Percentiles rank a stretch among this genome's conserved stretches.
Conservation (phyloP, 2,329 filamentous ascomycete genomes). For the Neocatenulostroma microsporum region DNA sequence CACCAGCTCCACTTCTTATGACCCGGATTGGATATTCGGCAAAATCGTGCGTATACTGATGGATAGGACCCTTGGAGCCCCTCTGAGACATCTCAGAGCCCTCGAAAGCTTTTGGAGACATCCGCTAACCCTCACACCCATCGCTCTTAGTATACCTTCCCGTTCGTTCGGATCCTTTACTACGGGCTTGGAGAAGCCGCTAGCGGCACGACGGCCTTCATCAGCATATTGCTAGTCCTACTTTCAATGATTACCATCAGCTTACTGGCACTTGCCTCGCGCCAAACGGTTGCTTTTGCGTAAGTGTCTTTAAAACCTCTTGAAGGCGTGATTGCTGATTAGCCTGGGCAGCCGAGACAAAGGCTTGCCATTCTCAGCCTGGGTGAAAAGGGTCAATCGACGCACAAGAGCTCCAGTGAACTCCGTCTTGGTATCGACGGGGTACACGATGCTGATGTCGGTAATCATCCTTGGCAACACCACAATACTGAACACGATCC, state of each 20-base stretch:
- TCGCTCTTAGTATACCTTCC: conserved; percentile 26
- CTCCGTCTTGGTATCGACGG: conserved; percentile 23
- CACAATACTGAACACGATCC: conserved; percentile 36
- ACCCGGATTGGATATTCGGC: too few relatives aligned
- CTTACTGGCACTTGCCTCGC: conserved; percentile 33
- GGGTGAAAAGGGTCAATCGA: conserved; percentile 26
- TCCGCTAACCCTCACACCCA: too few relatives aligned
- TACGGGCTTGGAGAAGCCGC: conserved; percentile 23
- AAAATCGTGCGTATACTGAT: too few relatives aligned
- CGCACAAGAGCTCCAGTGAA: conserved; percentile 21
- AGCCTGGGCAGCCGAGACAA: conserved; percentile 27
- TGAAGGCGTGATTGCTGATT: conserved; percentile 20
- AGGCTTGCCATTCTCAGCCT: conserved; percentile 32
- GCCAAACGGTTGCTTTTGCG: conserved; percentile 34
- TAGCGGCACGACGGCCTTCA: conserved; percentile 24
- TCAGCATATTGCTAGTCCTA: conserved; percentile 25
- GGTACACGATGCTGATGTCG: conserved; percentile 21
- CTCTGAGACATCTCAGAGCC: too few relatives aligned
- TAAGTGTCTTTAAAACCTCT: conserved; percentile 24
- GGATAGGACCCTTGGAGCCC: too few relatives aligned
- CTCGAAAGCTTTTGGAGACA: too few relatives aligned
- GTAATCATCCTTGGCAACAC: conserved; percentile 30
- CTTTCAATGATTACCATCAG: conserved; percentile 34
- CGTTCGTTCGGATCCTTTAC: conserved; percentile 29
- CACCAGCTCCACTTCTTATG: too few relatives aligned